Conservation (phyloP, 2,329 filamentous ascomycete species). For the Hypoxylon rubiginosum region DNA sequence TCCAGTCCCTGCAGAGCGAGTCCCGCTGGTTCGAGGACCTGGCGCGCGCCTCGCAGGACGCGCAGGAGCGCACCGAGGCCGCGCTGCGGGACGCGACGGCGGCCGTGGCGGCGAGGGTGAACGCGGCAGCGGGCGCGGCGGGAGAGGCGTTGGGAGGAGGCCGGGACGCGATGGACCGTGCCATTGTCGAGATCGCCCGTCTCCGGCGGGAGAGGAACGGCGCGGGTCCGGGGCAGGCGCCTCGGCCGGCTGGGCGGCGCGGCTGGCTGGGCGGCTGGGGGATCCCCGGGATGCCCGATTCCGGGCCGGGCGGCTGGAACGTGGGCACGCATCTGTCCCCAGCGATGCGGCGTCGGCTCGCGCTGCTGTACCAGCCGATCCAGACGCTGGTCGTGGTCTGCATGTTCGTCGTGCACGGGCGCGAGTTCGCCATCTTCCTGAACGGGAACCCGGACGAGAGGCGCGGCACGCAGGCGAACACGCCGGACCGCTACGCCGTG, state of each 20-base stretch:
- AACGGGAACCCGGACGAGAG: conserved; percentile 32
- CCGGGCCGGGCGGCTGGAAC: too few species aligned
- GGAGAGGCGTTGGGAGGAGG: neutral
- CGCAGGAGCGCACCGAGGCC: neutral
- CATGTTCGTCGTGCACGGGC: conserved; percentile 33
- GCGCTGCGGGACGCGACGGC: neutral
- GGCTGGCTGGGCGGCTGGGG: neutral
- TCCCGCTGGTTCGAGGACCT: conserved; percentile 14
- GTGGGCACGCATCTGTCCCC: too few species aligned
- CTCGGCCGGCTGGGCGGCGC: neutral
- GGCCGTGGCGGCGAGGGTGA: too few species aligned
- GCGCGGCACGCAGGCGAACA: conserved; percentile 38
- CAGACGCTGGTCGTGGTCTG: conserved; percentile 20
- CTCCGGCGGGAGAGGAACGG: neutral
- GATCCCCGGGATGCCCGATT: too few species aligned
- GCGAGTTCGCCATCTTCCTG: conserved; percentile 34
- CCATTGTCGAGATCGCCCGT: neutral
- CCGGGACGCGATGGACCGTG: neutral
- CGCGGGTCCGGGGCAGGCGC: neutral
- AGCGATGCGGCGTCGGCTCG: too few species aligned
- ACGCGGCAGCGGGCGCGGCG: too few species aligned
- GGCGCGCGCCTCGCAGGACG: neutral
- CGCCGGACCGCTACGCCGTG: neutral
- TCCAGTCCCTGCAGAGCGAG: conserved; percentile 10
- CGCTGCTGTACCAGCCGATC: conserved; percentile 7